Base-by-base conservation (phyloP, 768 basidiomycete genomes). In the Mrakia gelida region DNA sequence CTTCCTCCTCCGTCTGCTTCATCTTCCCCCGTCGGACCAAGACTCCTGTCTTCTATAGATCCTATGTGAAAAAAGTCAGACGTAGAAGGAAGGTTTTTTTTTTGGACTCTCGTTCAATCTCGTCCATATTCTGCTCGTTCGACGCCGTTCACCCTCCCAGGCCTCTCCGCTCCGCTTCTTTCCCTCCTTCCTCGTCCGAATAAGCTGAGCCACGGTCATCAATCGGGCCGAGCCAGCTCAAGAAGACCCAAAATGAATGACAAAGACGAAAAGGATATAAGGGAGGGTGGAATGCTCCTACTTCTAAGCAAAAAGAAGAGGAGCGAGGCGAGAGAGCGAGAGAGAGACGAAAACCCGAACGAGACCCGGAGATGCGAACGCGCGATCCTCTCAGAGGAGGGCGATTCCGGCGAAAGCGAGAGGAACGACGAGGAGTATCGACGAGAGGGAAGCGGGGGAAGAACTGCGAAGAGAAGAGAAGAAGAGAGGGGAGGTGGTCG, bases 381-480 rank as follows among this genome's bases (percentile, higher is more conserved):
- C 8, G 11, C 41, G n/a, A 21, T 11, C 10, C 67, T 34, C 41
- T 41, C 18, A 70, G 26, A 70, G 67, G 67, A 70, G 18, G 16
- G 67, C 41, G 41, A 70, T 26, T n/a, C 59, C 67, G 7, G 38
- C 67, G 41, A 70, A 45, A 6, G 67, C 67, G 67, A 70, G 34
- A 38, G 67, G 67, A 15, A 70, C 26, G 41, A 70, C 38, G 21
- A 70, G 67, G 26, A 70, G 67, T 34, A 70, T 70, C 38, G 67
- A 70, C 67, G 67, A 70, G 41, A 70, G 67, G 38, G 67, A 38
- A 38, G 41, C 67, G 67, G 45, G 67, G 34, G 67, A 70, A n/a
- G 67, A 70, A 38, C 67, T 70, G 34, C 9, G 30, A 38, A 8
- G 34, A 13, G 32, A 21, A 30, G 21, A 10, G 32, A 30, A 10